phyloP scores from a whole-genome alignment of 108 stramenopile genomes.

The Pseudonitzschia delicatissima region DNA sequence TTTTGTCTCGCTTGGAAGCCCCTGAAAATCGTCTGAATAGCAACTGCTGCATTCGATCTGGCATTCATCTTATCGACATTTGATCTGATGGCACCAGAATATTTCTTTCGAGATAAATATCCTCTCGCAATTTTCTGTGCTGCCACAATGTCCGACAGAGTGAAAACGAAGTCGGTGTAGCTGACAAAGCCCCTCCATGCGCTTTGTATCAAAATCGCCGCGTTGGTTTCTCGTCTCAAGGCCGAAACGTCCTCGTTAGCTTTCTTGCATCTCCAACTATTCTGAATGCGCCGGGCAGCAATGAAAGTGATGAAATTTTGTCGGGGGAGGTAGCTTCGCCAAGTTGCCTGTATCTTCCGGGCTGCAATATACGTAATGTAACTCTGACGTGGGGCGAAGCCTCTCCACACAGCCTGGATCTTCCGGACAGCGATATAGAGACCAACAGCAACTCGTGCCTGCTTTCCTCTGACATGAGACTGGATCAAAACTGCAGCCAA shows the following conservation, averaged over 20 bases:
- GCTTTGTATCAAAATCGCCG: constrained; percentile 58
- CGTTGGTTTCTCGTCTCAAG: constrained; percentile 19
- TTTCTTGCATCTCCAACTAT: constrained; percentile 21
- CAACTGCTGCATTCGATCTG: constrained; percentile 17
- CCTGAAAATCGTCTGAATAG: constrained; percentile 56
- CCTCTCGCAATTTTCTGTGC: constrained; percentile 53
- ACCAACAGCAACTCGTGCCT: constrained; percentile 16
- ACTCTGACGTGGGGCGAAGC: constrained; percentile 15
- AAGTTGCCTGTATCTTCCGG: constrained; percentile 38
- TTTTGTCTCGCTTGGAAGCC: constrained; percentile 57
- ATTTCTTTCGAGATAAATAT: constrained; percentile 25
- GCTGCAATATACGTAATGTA: constrained; percentile 47
- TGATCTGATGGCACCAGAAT: background rate
- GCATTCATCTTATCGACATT: background rate
- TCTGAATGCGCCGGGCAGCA: constrained; percentile 36
- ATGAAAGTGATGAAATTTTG: constrained; percentile 19
- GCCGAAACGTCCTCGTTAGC: constrained; percentile 21
- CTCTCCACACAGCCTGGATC: constrained; percentile 45
- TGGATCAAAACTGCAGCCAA: constrained; percentile 26
- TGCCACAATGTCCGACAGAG: constrained; percentile 57
- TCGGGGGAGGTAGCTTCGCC: constrained; percentile 24
- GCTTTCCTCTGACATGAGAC: constrained; percentile 9
- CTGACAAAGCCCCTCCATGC: constrained; percentile 64
- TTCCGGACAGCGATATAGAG: constrained; percentile 20
- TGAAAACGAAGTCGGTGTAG: constrained; percentile 57